phyloP scores from a whole-genome alignment of 441 rosid genomes.

The Brassica balearica region DNA sequence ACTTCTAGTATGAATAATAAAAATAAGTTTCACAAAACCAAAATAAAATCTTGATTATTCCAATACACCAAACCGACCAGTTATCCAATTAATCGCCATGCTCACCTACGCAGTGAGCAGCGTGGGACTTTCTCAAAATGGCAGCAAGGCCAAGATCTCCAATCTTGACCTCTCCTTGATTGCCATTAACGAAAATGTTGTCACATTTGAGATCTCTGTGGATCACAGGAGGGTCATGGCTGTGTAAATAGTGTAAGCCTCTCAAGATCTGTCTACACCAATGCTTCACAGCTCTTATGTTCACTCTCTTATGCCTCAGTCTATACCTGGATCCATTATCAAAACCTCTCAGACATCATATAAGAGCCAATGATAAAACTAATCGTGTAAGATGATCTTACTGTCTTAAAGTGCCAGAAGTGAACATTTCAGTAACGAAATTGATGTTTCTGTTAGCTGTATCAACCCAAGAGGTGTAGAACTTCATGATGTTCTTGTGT shows the following conservation, averaged over 20 bases:
- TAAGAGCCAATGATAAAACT: too few species aligned
- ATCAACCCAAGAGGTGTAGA: slow-evolving; percentile 95
- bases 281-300: slow-evolving; percentile 93
- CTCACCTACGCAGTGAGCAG: slow-evolving; percentile 91
- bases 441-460: slow-evolving; percentile 87
- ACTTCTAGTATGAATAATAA: too few species aligned
- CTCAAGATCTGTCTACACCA: slow-evolving; percentile 98
- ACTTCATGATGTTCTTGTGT: slow-evolving; percentile 97
- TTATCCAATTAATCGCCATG: too few species aligned
- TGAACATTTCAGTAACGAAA: slow-evolving; percentile 96
- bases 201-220: slow-evolving; percentile 99
- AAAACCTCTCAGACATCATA: slow-evolving; percentile 14
- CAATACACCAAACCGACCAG: too few species aligned
- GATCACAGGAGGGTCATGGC: slow-evolving; percentile 93
- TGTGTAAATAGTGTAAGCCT: slow-evolving; percentile 90
- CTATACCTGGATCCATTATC: slow-evolving; percentile 61
- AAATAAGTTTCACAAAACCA: too few species aligned
- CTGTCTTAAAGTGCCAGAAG: slow-evolving; percentile 99
- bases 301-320: slow-evolving; percentile 86
- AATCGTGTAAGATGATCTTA: too few species aligned
- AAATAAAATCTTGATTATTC: too few species aligned
- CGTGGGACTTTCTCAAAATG: slow-evolving; percentile 84
- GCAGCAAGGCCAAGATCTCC: slow-evolving; percentile 99
- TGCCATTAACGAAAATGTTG: slow-evolving; percentile 92
- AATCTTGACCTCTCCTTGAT: slow-evolving; percentile 96